Evolutionary conservation across 495 filamentous ascomycete species (phyloP), one percentile per base, ranked within the genome.

Genomic region (Aspergillus wentii): DNA sequence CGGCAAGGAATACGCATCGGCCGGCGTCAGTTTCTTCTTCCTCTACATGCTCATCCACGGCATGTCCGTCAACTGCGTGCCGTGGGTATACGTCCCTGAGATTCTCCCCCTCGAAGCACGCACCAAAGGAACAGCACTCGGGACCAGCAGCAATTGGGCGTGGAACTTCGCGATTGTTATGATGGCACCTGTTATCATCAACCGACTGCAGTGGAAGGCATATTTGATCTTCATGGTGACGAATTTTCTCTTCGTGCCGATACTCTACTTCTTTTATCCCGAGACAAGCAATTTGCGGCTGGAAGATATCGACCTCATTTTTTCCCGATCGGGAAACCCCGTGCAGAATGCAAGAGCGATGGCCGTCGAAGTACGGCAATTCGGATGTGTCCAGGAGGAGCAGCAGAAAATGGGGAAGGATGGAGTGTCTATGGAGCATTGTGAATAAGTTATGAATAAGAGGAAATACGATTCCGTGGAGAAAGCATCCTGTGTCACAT

Each of bases 211-310:
- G 1, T 83, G 76, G 78, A 63, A 70, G 34, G 76, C 74, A 44
- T 82, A 75, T 45, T 59, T 81, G 29, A 74, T 80, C 42, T 83
- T 74, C 59, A 71, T 71, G 46, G 68, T 66, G 33, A 64, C 80
- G 45, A 80, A 81, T 47, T 48, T 66, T 14, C 30, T 41, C 11
- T 74, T 72, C 50, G 46, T 71, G 2, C 64, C 65, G 13, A 57
- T 66, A 18, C 44, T 72, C 31, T 71, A 64, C 40, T 67, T 62
- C 40, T 65, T 55, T 42, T 68, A 61, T 37, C 63, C 66, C 17
- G 64, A 69, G 41, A 69, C 67, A 2, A 54, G 59, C 3, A 62
- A 58, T 41, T 62, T 53, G 67, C 77, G 52, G 49, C 55, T 65
- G 14, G 59, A 64, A 30, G 53, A 58, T 17, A 58, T 64, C 26